Conservation (phyloP, 2,329 filamentous ascomycete genomes). For the Trichoderma afroharzianum region DNA sequence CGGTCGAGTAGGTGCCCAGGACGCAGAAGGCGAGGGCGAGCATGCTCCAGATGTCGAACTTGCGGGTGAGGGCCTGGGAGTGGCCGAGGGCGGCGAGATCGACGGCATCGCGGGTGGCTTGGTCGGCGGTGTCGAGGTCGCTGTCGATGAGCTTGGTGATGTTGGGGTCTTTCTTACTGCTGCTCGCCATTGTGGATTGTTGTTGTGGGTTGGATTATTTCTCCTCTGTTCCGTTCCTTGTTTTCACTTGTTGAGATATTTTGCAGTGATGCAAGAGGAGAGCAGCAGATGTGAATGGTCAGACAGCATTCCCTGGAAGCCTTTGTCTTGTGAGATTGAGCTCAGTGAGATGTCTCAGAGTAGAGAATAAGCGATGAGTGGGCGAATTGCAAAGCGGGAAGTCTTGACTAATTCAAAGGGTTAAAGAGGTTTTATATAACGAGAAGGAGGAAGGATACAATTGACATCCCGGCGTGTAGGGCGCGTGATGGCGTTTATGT, state of each 20-base stretch:
- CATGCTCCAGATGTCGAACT: constrained; percentile 56
- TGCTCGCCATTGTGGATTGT: not conserved
- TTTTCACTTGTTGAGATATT: not conserved
- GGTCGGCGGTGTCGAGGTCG: constrained; percentile 21
- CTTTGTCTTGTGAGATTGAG: not conserved
- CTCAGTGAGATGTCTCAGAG: not conserved
- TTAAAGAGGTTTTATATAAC: not conserved
- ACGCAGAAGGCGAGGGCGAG: constrained; percentile 55
- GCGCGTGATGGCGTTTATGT: constrained; percentile 2
- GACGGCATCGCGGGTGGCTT: constrained; percentile 34
- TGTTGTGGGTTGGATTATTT: not conserved
- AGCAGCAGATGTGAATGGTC: not conserved
- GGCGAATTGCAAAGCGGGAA: not conserved
- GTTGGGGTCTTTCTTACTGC: constrained; percentile 4
- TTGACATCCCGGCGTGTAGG: not conserved
- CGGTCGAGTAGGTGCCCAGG: constrained; percentile 56
- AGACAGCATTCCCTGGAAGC: not conserved
- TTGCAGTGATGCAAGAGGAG: not conserved
- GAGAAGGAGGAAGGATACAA: not conserved
- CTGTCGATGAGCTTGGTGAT: constrained; percentile 33
- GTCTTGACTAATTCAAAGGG: not conserved
- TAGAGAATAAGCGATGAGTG: not conserved
- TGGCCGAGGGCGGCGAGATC: constrained; percentile 42
- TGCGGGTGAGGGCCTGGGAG: constrained; percentile 37
- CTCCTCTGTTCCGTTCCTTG: not conserved